Evolutionary conservation across 2,329 filamentous ascomycete genomes (phyloP), one percentile per base, ranked within the genome.

Genomic region (Eutypa lata): DNA sequence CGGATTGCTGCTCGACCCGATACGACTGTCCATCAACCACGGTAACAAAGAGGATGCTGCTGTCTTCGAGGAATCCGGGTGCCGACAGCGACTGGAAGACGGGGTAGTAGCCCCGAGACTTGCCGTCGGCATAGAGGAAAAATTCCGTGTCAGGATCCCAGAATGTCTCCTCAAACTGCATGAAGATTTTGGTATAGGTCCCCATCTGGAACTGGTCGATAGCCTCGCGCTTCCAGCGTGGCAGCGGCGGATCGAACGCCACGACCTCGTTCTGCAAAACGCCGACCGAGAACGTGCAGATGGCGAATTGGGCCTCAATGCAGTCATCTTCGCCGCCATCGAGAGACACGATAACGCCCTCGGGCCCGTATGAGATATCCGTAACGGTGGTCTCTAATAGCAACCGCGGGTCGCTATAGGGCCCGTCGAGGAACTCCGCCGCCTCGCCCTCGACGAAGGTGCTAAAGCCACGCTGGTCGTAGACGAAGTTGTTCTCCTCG

Each of bases 181-280:
- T 71, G 69, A 89, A 89, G 55, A 89, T 81, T 65, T 90, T 90
- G 49, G 85, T 89, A 69, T 89, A 90, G 0, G 84, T 88, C 7
- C 82, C 86, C 81, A 89, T 88, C 55, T 76, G 73, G 65, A 88
- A 88, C 37, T 79, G 82, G 3, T 81, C 76, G 49, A 89, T 86
- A 0, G 83, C 81, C 2, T 76, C 76, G 14, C 77, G 72, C 67
- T 90, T 89, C 86, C 85, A 89, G 2, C 67, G 66, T 0, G 86
- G 87, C 0, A 89, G 71, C 5, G 70, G 58, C 0, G 87, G 86
- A 11, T 73, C 63, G 63, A 89, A 90, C 0, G 68, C 65, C 1
- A 89, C 77, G 0, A 72, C 76, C 2, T 83, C 75, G 55, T 83
- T 80, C 62, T 89, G 86, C 1, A 89, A 71, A 0, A 89, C 86